phyloP scores from a whole-genome alignment of 2,329 filamentous ascomycete species.

The Elsinoe perseae region DNA sequence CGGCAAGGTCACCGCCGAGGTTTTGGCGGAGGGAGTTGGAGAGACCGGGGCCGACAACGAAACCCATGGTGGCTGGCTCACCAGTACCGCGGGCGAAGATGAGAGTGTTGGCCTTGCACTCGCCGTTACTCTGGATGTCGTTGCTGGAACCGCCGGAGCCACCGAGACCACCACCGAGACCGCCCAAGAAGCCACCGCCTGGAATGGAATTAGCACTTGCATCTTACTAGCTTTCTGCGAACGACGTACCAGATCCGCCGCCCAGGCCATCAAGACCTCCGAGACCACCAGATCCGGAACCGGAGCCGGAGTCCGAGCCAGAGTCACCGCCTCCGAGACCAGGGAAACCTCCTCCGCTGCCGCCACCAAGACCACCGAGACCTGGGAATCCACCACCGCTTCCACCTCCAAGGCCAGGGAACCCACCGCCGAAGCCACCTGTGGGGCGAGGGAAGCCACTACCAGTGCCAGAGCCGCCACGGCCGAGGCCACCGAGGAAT shows the following conservation, averaged over 20 bases:
- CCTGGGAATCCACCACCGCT: conserved; percentile 1
- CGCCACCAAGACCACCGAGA: conserved; percentile 2
- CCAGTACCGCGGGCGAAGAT: conserved; percentile 54
- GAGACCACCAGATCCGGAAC: conserved; percentile 5
- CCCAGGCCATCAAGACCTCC: conserved; percentile 4
- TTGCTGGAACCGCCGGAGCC: conserved; percentile 11
- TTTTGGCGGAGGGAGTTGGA: conserved; percentile 18
- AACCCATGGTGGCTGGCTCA: conserved; percentile 47
- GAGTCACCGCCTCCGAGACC: neutral
- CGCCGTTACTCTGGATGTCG: conserved; percentile 19
- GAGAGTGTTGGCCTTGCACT: conserved; percentile 43
- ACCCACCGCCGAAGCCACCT: neutral
- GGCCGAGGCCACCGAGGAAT: neutral
- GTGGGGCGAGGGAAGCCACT: neutral
- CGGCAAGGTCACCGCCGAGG: conserved; percentile 21
- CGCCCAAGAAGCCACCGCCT: conserved; percentile 3
- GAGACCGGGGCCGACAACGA: conserved; percentile 34
- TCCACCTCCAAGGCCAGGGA: neutral
- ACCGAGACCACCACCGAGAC: neutral
- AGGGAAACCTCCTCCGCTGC: neutral
- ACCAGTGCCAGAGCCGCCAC: conserved; percentile 1
- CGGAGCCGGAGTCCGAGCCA: neutral
- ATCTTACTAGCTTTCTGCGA: neutral
- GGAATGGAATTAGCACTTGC: neutral
- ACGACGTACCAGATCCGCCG: conserved; percentile 1